A percentile compares a stretch with the other conserved stretches of the same genome.
phyloP scores from a whole-genome alignment of 805 yeast genomes.

The Ogataea polymorpha region DNA sequence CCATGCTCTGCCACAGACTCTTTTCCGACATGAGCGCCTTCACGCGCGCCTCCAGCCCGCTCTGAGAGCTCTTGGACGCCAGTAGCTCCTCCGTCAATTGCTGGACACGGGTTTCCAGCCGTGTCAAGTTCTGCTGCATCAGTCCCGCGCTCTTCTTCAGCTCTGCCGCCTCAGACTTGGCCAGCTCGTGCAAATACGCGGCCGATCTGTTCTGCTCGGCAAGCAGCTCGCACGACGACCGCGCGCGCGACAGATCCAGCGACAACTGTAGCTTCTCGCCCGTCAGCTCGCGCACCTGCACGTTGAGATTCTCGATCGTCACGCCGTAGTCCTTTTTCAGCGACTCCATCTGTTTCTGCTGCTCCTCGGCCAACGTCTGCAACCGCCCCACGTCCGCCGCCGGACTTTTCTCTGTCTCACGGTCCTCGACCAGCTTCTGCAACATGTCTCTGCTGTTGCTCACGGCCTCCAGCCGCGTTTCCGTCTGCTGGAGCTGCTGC shows the following conservation, averaged over 20 bases:
- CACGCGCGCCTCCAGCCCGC: slow-evolving; percentile 43
- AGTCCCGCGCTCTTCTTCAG: slow-evolving; percentile 37
- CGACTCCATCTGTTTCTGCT: slow-evolving; percentile 38
- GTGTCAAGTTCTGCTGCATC: slow-evolving; percentile 41
- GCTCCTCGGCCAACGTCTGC: slow-evolving; percentile 24
- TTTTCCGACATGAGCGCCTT: slow-evolving; percentile 55
- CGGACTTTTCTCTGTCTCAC: background rate
- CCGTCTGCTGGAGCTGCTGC: slow-evolving; percentile 51
- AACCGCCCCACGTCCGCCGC: slow-evolving; percentile 11
- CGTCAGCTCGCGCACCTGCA: slow-evolving; percentile 39
- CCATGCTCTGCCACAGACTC: slow-evolving; percentile 45
- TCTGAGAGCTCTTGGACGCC: slow-evolving; percentile 45
- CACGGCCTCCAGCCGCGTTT: slow-evolving; percentile 50
- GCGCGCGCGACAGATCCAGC: slow-evolving; percentile 49
- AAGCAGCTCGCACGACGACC: slow-evolving; percentile 50
- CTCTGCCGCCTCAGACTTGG: slow-evolving; percentile 45
- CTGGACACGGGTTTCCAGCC: slow-evolving; percentile 49
- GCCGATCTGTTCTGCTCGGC: slow-evolving; percentile 48
- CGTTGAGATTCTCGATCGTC: slow-evolving; percentile 48
- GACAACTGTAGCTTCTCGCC: slow-evolving; percentile 45
- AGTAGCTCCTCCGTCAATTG: slow-evolving; percentile 52
- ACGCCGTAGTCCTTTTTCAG: slow-evolving; percentile 38
- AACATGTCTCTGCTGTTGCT: slow-evolving; percentile 70
- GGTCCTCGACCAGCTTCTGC: slow-evolving; percentile 31
- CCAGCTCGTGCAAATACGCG: slow-evolving; percentile 37